Conservation (phyloP, 2,329 filamentous ascomycete species). For the Pyricularia pennisetigena region DNA sequence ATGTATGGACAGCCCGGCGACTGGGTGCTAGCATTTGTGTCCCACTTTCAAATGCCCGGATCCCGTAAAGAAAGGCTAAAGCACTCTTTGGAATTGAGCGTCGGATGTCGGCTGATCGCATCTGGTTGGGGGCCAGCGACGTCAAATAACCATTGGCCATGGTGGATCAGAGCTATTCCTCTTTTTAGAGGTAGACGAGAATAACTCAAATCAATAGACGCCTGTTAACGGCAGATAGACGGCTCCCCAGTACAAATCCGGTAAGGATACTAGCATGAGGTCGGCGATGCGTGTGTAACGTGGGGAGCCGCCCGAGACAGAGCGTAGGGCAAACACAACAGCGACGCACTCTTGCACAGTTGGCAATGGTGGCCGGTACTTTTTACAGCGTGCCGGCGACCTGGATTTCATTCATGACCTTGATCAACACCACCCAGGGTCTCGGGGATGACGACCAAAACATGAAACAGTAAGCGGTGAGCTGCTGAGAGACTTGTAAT, state of each 20-base stretch:
- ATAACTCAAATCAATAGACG: neutral
- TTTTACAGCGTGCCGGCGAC: neutral
- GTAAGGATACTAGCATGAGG: neutral
- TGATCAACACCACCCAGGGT: neutral
- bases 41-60: neutral
- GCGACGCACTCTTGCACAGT: neutral
- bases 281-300: neutral
- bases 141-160: neutral
- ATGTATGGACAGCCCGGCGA: neutral
- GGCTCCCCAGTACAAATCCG: neutral
- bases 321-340: neutral
- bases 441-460: neutral
- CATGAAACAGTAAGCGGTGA: neutral
- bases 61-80: neutral
- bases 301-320: neutral
- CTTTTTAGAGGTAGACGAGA: neutral
- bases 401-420: neutral
- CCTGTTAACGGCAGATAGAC: neutral
- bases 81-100: neutral
- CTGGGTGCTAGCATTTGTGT: neutral
- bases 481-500: neutral
- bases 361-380: neutral
- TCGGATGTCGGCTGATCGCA: neutral
- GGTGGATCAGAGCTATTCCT: neutral
- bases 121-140: neutral